A percentile compares a stretch with the other conserved stretches of the same genome.
phyloP scores from a whole-genome alignment of 352 stramenopile species.

The Thraustotheca clavata region DNA sequence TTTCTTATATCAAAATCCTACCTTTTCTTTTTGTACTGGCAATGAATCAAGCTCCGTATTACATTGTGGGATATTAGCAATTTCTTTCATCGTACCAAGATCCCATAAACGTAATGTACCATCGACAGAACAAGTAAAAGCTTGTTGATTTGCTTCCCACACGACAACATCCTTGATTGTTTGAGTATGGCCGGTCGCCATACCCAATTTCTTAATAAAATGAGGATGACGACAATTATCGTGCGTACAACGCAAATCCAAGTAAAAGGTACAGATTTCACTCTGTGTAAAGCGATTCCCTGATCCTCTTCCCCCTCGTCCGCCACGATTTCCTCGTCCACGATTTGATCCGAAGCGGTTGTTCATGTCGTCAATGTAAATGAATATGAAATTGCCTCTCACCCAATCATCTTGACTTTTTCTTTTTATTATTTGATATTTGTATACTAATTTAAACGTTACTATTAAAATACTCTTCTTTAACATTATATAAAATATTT shows the following conservation, averaged over 20 bases:
- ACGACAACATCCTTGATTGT: conserved; percentile 73
- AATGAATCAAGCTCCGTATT: conserved; percentile 14
- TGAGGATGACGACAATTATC: conserved; percentile 67
- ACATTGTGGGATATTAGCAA: conserved; percentile 45
- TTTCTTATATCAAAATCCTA: neutral
- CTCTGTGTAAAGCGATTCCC: conserved; percentile 27
- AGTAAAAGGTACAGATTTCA: conserved; percentile 59
- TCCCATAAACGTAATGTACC: conserved; percentile 77
- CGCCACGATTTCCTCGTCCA: conserved; percentile 30
- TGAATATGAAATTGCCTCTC: conserved; percentile 36
- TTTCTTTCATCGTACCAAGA: conserved; percentile 67
- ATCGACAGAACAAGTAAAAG: conserved; percentile 66
- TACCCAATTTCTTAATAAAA: conserved; percentile 77
- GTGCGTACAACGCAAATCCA: conserved; percentile 40
- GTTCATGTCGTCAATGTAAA: conserved; percentile 40
- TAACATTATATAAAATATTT: no score
- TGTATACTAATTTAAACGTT: neutral
- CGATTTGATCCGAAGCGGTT: conserved; percentile 49
- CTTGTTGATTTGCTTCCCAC: conserved; percentile 60
- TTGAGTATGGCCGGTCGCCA: conserved; percentile 59
- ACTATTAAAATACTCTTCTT: no score
- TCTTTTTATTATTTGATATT: neutral
- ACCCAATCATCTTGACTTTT: neutral
- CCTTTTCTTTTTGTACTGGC: conserved; percentile 9
- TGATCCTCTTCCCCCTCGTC: conserved; percentile 19